Base-by-base conservation (phyloP, 257 asterid species). In the Leonotis leonurus region DNA sequence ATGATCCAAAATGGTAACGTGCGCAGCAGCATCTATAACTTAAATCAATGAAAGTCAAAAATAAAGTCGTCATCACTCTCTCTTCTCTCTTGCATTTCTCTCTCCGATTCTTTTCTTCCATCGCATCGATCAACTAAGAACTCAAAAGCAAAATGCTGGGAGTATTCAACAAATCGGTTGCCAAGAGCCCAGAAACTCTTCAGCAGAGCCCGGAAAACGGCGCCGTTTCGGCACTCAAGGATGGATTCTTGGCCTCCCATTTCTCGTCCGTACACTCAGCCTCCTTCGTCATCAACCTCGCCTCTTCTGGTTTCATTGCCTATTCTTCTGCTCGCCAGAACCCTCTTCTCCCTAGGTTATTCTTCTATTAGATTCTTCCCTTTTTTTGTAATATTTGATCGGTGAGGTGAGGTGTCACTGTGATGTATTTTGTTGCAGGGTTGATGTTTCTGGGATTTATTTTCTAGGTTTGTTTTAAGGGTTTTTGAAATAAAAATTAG, bases 111-210 rank as follows among this genome's bases (percentile, higher is more conserved):
- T n/a, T n/a, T n/a, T n/a, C n/a, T n/a, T n/a, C n/a, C n/a, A n/a
- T n/a, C n/a, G n/a, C n/a, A n/a, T n/a, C n/a, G n/a, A n/a, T n/a
- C n/a, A n/a, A n/a, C n/a, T n/a, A n/a, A n/a, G n/a, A n/a, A n/a
- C n/a, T n/a, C n/a, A n/a, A 4, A 1, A 27, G n/a, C n/a, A 78
- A 37, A 62, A 85, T 85, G 96, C 53, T 87, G 74, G 95, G 90
- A 22, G 90, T 85, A 36, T 72, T 87, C 53, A 76, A 82, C 32
- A 85, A 87, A 72, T 77, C 90, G 22, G 90, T 87, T 27, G 94
- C 95, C 0, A 86, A 88, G 60, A 69, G 86, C 85, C 96, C 96
- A 2, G 95, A 85, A 54, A 95, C 90, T 5, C 48, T 88, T 52
- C 70, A 70, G 61, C 95, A 88, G 75, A 77, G 48, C 44, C 75